phyloP scores from a whole-genome alignment of 768 basidiomycete genomes.

The Amanita pallidorosea region DNA sequence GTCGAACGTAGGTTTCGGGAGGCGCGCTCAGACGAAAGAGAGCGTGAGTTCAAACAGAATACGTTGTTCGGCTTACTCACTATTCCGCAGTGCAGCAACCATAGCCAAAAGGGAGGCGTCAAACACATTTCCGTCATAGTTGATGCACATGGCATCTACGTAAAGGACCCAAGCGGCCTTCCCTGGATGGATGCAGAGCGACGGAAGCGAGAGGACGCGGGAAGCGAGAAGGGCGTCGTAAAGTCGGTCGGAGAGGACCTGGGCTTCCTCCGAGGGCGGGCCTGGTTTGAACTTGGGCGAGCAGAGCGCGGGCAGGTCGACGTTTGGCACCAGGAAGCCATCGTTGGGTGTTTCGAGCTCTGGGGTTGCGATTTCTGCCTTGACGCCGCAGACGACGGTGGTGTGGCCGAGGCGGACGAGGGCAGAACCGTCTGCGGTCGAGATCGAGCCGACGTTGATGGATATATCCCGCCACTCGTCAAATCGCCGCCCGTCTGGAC shows the following conservation, averaged over 20 bases:
- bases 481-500: constrained; percentile 77
- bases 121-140: constrained; percentile 94
- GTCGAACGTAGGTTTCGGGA: constrained; percentile 66
- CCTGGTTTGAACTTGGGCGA: constrained; percentile 93
- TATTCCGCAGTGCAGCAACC: constrained; percentile 76
- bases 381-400: constrained; percentile 93
- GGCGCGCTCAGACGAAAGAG: constrained; percentile 33
- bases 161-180: constrained; percentile 92
- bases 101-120: constrained; percentile 86
- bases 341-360: constrained; percentile 62
- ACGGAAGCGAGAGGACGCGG: constrained; percentile 46
- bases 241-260: constrained; percentile 76
- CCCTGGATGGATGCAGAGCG: constrained; percentile 71
- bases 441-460: constrained; percentile 83
- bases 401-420: constrained; percentile 87
- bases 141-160: constrained; percentile 90
- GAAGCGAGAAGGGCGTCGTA: constrained; percentile 73
- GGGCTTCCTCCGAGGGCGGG: constrained; percentile 90
- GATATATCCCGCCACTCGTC: constrained; percentile 63
- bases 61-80: constrained; percentile 32
- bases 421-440: constrained; percentile 88
- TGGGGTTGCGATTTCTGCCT: constrained; percentile 90
- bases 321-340: constrained; percentile 89
- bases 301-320: constrained; percentile 90
- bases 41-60: not conserved